phyloP scores from a whole-genome alignment of 768 basidiomycete genomes.

The Piloderma croceum region DNA sequence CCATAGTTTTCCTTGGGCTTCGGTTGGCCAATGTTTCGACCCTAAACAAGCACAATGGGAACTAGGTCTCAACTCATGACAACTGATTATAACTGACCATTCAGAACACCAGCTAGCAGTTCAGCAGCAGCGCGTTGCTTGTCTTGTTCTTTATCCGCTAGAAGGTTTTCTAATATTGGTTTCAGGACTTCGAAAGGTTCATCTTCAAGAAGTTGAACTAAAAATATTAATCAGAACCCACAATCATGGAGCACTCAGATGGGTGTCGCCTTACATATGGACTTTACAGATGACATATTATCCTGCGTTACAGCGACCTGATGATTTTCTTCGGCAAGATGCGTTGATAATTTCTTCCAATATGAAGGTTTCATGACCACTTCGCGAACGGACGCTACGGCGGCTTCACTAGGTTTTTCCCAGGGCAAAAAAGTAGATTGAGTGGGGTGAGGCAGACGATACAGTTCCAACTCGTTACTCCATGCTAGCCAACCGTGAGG shows the following conservation, averaged over 20 bases:
- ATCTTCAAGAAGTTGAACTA: conserved; percentile 77
- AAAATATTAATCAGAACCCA: conserved; percentile 5
- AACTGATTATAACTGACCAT: conserved; percentile 39
- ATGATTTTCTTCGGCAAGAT: conserved; percentile 76
- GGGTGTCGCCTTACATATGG: conserved; percentile 50
- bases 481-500: conserved; percentile 69
- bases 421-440: conserved; percentile 55
- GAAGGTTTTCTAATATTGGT: conserved; percentile 56
- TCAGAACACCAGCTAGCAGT: conserved; percentile 67
- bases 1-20: conserved; percentile 69
- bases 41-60: conserved; percentile 46
- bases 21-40: conserved; percentile 80
- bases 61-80: too few relatives aligned
- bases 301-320: conserved; percentile 60
- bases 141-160: conserved; percentile 71
- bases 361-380: conserved; percentile 44
- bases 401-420: conserved; percentile 47
- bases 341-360: conserved; percentile 64
- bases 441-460: conserved; percentile 40
- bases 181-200: conserved; percentile 58
- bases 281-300: conserved; percentile 68
- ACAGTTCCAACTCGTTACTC: conserved; percentile 40
- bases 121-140: conserved; percentile 88
- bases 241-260: too few relatives aligned
- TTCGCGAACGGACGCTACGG: conserved; percentile 45